These are phyloP conservation scores for Aspergillus panamensis DNA, from an alignment of 495 filamentous ascomycete genomes.

Conservation along the genomic window DNA sequence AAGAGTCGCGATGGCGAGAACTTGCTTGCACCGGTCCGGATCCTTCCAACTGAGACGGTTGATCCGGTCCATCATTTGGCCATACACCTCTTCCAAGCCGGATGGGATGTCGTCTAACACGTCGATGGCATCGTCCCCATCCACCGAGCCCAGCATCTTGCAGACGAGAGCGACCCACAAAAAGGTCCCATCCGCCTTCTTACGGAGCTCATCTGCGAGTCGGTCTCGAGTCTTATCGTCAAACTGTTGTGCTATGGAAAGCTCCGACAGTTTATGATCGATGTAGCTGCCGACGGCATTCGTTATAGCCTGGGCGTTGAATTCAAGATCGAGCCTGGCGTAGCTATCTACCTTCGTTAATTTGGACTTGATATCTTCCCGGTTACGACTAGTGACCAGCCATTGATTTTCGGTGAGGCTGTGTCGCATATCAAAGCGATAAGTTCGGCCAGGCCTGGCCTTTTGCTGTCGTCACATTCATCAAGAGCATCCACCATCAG, in stretches of 20 bases:
- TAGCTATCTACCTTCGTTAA: not conserved
- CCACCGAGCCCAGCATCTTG: not conserved
- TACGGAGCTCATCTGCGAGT: constrained; percentile 6
- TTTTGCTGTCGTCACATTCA: constrained; percentile 40
- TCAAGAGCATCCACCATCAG: constrained; percentile 50
- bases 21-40: not conserved
- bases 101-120: not conserved
- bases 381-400: constrained; percentile 32
- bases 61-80: not conserved
- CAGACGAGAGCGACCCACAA: constrained; percentile 36
- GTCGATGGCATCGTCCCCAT: not conserved
- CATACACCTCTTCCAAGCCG: not conserved
- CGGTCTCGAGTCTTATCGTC: constrained; percentile 10
- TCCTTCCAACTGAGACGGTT: too few species aligned
- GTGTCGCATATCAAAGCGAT: too few species aligned
- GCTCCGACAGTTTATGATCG: constrained; percentile 25
- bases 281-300: constrained; percentile 33
- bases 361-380: constrained; percentile 17
- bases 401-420: too few species aligned
- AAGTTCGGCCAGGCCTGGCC: too few species aligned
- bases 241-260: constrained; percentile 14
- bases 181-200: constrained; percentile 31
- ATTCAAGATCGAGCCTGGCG: constrained; percentile 22
- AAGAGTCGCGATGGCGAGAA: not conserved
- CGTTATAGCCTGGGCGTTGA: constrained; percentile 18